These are phyloP conservation scores for Grigorovia transvaalensis DNA, from an alignment of 805 yeast species.

Conservation along the genomic window DNA sequence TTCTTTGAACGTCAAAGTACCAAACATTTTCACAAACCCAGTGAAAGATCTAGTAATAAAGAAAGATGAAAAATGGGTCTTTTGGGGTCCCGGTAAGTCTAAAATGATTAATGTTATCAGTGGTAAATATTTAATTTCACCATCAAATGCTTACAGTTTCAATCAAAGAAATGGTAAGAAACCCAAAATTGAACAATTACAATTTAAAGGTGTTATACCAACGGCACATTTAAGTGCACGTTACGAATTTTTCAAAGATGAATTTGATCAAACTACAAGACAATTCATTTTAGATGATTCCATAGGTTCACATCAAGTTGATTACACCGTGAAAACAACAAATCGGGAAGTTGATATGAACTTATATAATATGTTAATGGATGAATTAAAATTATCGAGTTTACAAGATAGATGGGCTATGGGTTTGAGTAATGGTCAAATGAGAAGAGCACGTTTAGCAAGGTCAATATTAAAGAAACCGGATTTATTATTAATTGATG, in stretches of 20 bases:
- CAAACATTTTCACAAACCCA: conserved; percentile 16
- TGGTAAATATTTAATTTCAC: conserved; percentile 20
- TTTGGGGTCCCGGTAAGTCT: conserved; percentile 28
- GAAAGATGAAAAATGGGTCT: conserved; percentile 34
- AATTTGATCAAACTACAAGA: conserved; percentile 61
- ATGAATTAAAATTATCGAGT: conserved; percentile 43
- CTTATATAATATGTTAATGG: conserved; percentile 35
- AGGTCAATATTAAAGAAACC: conserved; percentile 59
- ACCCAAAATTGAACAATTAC: conserved; percentile 24
- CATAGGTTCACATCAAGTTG: conserved; percentile 33
- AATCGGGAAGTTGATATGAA: conserved; percentile 25
- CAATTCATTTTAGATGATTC: conserved; percentile 46
- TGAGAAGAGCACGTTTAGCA: conserved; percentile 82
- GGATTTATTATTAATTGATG: conserved; percentile 63
- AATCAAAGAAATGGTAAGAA: conserved; percentile 3
- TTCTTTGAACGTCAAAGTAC: conserved; percentile 29
- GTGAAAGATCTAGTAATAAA: conserved; percentile 16
- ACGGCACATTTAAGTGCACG: conserved; percentile 79
- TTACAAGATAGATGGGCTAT: conserved; percentile 69
- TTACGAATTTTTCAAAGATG: conserved; percentile 80
- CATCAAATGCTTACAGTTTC: conserved; percentile 17
- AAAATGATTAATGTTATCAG: conserved; percentile 19
- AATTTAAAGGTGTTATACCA: conserved; percentile 38
- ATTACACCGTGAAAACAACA: conserved; percentile 28
- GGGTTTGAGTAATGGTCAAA: conserved; percentile 87